Base-by-base conservation (phyloP, 1,139 yeast species). In the Wickerhamomyces sp. region DNA sequence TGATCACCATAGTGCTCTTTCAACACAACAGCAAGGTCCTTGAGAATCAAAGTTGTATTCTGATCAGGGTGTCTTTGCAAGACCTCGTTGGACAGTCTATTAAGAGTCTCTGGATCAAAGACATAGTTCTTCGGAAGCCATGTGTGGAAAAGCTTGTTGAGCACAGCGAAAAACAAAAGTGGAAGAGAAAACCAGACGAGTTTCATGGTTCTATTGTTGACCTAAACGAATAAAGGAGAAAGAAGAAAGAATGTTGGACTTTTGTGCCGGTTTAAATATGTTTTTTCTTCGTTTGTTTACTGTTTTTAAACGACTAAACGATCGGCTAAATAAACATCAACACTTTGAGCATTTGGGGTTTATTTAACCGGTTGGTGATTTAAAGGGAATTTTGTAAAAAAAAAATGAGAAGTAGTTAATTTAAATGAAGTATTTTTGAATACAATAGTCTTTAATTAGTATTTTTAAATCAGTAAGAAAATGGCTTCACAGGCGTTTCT, bases 111-210 rank as follows among this genome's bases (percentile, higher is more conserved):
- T 32, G 65, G 63, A 46, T 72, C 72, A 45, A 72, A 64, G 26
- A 77, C 69, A 63, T 74, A 92, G 53, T 72, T 68, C 17, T 57
- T 55, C 24, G 96, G 96, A 42, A 90, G 68, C 88, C 88, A 81
- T 14, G 78, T 68, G 56, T 69, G 54, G 61, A 67, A 79, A 33
- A 79, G 58, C 35, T 55, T 54, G 58, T 78, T 66, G 52, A 75
- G 55, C 3, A 65, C 38, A 16, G 53, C 47, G 54, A 58, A 72
- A 20, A 64, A 24, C 25, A 55, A 43, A 13, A 58, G 34, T 1
- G 61, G 58, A 7, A 51, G 35, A 13, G 58, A 36, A 4, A 54
- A 50, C 33, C 33, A 57, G 35, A 37, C 28, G 33, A 42, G 43
- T 29, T 41, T 24, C 27, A 24, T 49, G 51, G 47, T 49, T 12